Base-by-base conservation (phyloP, 1,284 basidiomycete genomes). In the Hypsizygus ulmarius region DNA sequence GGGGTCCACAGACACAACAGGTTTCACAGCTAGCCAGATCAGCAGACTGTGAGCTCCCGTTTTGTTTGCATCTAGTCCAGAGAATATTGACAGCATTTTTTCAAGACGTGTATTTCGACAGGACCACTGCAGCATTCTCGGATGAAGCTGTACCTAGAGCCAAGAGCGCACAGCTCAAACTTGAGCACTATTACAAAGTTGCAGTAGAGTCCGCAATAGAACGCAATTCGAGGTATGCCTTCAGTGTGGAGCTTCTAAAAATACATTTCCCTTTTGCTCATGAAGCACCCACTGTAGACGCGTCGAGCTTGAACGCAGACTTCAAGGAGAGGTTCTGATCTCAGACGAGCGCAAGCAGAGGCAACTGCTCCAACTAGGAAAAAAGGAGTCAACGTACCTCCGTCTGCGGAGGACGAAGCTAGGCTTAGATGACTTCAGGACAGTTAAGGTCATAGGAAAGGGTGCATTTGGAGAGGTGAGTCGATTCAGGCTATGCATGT, bases 371-470 rank as follows among this genome's bases (percentile, higher is more conserved):
- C 85, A 89, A 54, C 78, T 93, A 18, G 92, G 91, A 19, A 82
- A 85, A 61, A 87, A 89, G 56, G 93, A 97, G 69, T 87, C 87
- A 4, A 84, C 83, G 44, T 95, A 87, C 64, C 77, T 97, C 48
- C 70, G 74, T 16, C 61, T 75, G 28, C 65, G 87, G 44, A 75
- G 93, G 49, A 96, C 93, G 8, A 84, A 90, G 54, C 77, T 97
- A n/a, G 90, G 93, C 12, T 70, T 95, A 47, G 81, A 84, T 52
- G 89, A 96, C 67, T 96, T 96, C 70, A 77, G 84, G 54, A 95
- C 93, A 7, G 90, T 97, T 64, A 96, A 95, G 65, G 91, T 96
- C 33, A 96, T 96, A 55, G 93, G 93, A 16, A 95, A 95, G 66
- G 93, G 93, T 52, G 93, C 93, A 11, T 97, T 96, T 62, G 93